Evolutionary conservation across 495 filamentous ascomycete genomes (phyloP).

Genomic region (Paragyromitra xinjiangensis): DNA sequence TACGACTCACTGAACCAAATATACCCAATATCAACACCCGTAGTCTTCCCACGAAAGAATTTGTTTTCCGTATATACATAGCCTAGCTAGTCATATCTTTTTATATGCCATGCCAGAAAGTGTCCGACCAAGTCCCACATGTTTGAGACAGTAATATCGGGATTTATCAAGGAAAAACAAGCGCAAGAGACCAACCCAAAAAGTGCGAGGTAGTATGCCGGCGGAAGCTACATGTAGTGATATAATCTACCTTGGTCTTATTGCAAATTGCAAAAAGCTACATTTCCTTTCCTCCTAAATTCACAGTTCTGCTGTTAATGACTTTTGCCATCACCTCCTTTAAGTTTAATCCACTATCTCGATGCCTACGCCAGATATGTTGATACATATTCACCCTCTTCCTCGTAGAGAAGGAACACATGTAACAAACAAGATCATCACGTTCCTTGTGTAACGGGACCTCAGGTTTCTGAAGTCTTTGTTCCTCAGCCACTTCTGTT

Average conservation of each 20-base stretch:
- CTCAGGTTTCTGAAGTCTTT: neutral
- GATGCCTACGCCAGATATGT: conserved; percentile 6
- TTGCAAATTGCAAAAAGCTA: neutral
- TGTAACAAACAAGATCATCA: neutral
- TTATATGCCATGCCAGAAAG: too few species aligned
- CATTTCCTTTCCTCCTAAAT: neutral
- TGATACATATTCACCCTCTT: conserved; percentile 7
- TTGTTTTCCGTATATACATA: too few species aligned
- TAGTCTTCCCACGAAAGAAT: too few species aligned
- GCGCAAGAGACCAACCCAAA: neutral
- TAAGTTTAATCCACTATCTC: neutral
- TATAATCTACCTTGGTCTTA: neutral
- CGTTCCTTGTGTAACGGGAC: neutral
- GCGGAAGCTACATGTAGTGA: neutral
- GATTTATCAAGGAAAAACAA: too few species aligned
- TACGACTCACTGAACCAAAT: too few species aligned
- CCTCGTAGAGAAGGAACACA: neutral
- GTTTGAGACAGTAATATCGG: too few species aligned
- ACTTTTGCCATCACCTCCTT: neutral
- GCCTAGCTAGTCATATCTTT: too few species aligned
- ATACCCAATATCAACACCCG: too few species aligned
- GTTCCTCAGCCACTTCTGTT: neutral
- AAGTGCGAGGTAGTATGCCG: neutral
- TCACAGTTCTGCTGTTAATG: neutral
- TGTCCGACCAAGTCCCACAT: too few species aligned